Evolutionary conservation across 768 basidiomycete genomes (phyloP).

Genomic region (Lepiota venenata): DNA sequence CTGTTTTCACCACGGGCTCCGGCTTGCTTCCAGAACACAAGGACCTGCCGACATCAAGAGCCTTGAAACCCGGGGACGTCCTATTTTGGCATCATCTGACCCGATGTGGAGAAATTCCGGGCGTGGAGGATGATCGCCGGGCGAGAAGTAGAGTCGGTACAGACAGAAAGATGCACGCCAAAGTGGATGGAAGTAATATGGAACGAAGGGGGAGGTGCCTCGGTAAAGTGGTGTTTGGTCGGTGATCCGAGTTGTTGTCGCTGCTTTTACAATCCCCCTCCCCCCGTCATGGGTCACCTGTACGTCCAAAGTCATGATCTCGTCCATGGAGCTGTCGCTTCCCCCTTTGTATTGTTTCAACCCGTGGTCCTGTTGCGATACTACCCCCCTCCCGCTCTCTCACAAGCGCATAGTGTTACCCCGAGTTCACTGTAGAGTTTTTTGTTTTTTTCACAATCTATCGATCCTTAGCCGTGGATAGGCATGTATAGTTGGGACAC

Average conservation of each 20-base stretch:
- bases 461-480: neutral
- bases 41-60: constrained; percentile 34
- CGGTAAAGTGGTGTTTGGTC: constrained; percentile 10
- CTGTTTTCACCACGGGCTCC: constrained; percentile 20
- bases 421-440: neutral
- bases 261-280: neutral
- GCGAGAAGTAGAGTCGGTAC: constrained; percentile 32
- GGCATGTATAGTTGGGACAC: neutral
- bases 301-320: neutral
- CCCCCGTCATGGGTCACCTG: neutral
- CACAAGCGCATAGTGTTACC: neutral
- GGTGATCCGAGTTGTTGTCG: constrained; percentile 11
- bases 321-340: neutral
- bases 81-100: constrained; percentile 77
- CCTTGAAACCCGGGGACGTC: constrained; percentile 55
- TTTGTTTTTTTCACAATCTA: neutral
- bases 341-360: neutral
- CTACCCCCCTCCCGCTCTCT: neutral
- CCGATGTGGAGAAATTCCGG: constrained; percentile 70
- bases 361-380: neutral
- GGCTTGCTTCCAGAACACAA: constrained; percentile 28
- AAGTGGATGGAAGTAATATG: neutral
- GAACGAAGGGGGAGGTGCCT: constrained; percentile 6
- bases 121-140: constrained; percentile 57
- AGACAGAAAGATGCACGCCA: neutral